These are phyloP conservation scores for Hypseocharis bilobata DNA, from an alignment of 441 rosid genomes.

Conservation along the genomic window DNA sequence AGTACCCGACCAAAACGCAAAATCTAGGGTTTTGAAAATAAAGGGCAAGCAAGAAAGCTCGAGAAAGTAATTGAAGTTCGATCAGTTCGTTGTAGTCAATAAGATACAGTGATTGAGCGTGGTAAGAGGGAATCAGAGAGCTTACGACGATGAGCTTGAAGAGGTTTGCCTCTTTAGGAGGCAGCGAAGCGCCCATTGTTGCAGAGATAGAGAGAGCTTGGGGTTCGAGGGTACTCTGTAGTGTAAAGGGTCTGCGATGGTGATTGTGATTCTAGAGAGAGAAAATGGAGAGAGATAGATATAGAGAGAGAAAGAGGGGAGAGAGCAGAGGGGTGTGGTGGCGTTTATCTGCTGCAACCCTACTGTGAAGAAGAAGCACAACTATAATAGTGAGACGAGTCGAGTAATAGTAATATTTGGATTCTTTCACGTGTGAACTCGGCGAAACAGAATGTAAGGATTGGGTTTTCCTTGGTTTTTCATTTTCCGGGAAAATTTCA, in stretches of 20 bases:
- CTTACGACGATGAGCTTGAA: conserved; percentile 99
- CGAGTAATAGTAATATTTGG: background rate
- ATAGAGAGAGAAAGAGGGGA: conserved; percentile 14
- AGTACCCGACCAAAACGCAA: background rate
- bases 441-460: no score
- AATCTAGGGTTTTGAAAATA: conserved; percentile 32
- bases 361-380: conserved; percentile 34
- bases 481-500: no score
- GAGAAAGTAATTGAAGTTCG: background rate
- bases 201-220: background rate
- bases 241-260: conserved; percentile 16
- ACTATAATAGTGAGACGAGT: background rate
- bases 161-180: conserved; percentile 98
- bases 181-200: conserved; percentile 92
- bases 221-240: conserved; percentile 11
- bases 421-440: background rate
- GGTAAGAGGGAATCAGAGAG: conserved; percentile 25
- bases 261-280: conserved; percentile 15
- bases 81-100: background rate
- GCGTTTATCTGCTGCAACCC: conserved; percentile 82
- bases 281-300: conserved; percentile 9
- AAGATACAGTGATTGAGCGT: background rate
- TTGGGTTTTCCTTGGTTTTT: no score
- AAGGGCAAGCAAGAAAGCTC: background rate
- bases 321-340: conserved; percentile 30